These are phyloP conservation scores for Panaeolus cyanescens DNA, from an alignment of 768 basidiomycete genomes.

Conservation along the genomic window DNA sequence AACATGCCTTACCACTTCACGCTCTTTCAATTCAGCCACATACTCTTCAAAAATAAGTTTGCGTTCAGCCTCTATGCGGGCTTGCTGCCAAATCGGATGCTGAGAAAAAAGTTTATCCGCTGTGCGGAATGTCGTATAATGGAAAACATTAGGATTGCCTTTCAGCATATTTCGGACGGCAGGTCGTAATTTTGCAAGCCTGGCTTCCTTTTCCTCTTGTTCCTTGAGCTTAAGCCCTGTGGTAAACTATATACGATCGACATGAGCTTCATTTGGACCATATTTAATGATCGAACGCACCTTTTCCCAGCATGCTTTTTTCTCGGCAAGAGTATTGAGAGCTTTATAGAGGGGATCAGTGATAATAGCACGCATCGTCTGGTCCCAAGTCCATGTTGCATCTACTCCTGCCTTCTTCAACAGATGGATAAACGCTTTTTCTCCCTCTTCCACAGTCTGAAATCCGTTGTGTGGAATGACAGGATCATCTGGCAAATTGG, in stretches of 20 bases:
- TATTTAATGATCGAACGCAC: conserved; percentile 40
- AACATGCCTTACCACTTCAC: conserved; percentile 74
- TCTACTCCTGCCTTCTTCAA: conserved; percentile 89
- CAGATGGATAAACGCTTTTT: conserved; percentile 91
- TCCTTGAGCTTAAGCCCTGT: conserved; percentile 77
- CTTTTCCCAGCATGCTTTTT: conserved; percentile 93
- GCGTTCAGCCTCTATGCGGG: conserved; percentile 83
- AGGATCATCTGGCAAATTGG: conserved; percentile 84
- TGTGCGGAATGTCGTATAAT: conserved; percentile 89
- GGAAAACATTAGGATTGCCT: conserved; percentile 85
- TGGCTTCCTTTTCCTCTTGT: conserved; percentile 81
- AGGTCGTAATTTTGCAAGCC: conserved; percentile 84
- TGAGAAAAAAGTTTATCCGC: conserved; percentile 84
- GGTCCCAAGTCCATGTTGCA: conserved; percentile 96
- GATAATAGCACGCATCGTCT: conserved; percentile 97
- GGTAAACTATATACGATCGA: conserved; percentile 59
- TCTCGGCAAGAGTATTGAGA: conserved; percentile 90
- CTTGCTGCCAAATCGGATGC: conserved; percentile 91
- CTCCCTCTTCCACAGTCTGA: conserved; percentile 82
- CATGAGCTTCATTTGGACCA: background rate
- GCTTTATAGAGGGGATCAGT: conserved; percentile 98
- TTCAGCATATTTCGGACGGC: conserved; percentile 84
- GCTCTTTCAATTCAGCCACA: conserved; percentile 79
- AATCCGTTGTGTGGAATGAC: conserved; percentile 92
- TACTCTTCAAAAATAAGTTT: conserved; percentile 92